Conservation (phyloP, 1,139 yeast genomes). For the Lodderomyces elongisporus region DNA sequence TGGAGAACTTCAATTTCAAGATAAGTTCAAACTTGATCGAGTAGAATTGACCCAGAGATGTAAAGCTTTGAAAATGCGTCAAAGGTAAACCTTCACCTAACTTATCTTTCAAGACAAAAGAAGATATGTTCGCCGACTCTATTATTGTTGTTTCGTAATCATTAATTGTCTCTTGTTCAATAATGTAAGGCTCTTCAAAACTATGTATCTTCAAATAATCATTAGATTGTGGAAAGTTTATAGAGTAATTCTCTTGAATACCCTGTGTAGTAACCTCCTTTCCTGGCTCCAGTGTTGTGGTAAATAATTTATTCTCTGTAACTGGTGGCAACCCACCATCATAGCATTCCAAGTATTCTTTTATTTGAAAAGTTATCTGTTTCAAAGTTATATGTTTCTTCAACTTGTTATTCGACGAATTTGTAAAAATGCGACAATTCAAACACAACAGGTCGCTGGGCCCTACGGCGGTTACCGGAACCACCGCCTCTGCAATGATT, state of each 20-base stretch:
- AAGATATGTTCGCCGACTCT: slow-evolving; percentile 12
- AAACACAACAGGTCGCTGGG: slow-evolving; percentile 44
- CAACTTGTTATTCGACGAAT: slow-evolving; percentile 28
- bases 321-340: slow-evolving; percentile 44
- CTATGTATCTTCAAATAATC: slow-evolving; percentile 25
- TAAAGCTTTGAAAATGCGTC: slow-evolving; percentile 43
- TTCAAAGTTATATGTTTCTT: slow-evolving; percentile 40
- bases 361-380: slow-evolving; percentile 43
- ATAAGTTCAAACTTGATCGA: slow-evolving; percentile 49
- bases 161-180: slow-evolving; percentile 5
- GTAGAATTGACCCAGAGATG: slow-evolving; percentile 48
- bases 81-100: slow-evolving; percentile 40
- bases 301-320: slow-evolving; percentile 29
- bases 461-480: slow-evolving; percentile 48
- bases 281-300: slow-evolving; percentile 24
- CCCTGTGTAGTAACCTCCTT: slow-evolving; percentile 31
- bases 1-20: slow-evolving; percentile 44
- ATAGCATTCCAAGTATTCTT: slow-evolving; percentile 46
- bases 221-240: slow-evolving; percentile 35
- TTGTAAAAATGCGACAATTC: slow-evolving; percentile 34
- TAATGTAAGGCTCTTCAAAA: slow-evolving; percentile 7
- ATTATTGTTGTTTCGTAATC: slow-evolving; percentile 10
- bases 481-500: slow-evolving; percentile 35
- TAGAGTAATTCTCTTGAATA: slow-evolving; percentile 20
- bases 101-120: slow-evolving; percentile 16